Base-by-base conservation (phyloP, 371 early-diverging fungal genomes). In the Nematocida homosporus region DNA sequence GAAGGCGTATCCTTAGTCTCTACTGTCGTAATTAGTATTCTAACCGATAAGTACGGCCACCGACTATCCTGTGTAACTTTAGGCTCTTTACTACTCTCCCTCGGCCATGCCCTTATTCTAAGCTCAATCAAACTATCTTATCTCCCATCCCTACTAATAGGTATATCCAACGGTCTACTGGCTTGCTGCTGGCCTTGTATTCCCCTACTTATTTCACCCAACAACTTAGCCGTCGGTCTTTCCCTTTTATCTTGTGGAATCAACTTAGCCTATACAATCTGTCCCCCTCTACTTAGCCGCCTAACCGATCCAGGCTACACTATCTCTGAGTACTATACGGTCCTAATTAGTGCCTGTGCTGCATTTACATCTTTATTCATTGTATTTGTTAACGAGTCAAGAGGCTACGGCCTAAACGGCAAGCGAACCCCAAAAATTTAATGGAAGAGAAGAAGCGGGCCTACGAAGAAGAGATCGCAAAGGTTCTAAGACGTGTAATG, bases 121-220 rank as follows among this genome's bases (percentile, higher is more conserved):
- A 48, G 57, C 16, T 40, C 41, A 16, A 50, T 30, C 6, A 10
- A 52, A 23, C 20, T 72, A 4, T 60, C 29, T 44, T 72, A 34
- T 44, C 10, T 72, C 0, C 44, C 79, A 6, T 41, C 69, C 6
- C 18, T 65, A 1, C 25, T 80, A 1, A 52, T 83, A 18, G 81
- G 81, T 5, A 8, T 81, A 18, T 56, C 81, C 0, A 55, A 77
- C 18, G 81, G 79, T 8, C 35, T 83, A 8, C 55, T 80, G 30
- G 65, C 68, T 23, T 81, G 79, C 55, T 79, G 80, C 59, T 81
- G 83, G 83, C 81, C 82, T 2, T 83, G 83, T 66, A 77, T 80
- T n/a, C 79, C 81, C 6, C 50, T 61, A 32, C 56, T 83, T 4
- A 65, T 80, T 2, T 79, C 79, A 25, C 76, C 66, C 8, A 75